Evolutionary conservation across 441 rosid species (phyloP).

Genomic region (Flueggea neowawraea): DNA sequence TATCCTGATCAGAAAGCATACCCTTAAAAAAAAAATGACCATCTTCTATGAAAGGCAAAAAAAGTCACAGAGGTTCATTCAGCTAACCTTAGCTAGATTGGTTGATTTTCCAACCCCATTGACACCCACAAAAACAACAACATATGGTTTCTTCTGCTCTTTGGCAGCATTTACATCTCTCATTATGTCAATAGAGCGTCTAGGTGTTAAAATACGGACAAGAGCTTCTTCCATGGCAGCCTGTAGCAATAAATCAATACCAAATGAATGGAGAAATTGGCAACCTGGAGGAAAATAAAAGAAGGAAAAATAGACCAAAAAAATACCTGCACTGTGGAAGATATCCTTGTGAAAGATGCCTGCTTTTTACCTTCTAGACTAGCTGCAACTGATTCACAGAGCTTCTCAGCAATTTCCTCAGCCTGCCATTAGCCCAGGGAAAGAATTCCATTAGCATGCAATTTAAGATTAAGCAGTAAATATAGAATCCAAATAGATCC

Average conservation of each 20-base stretch:
- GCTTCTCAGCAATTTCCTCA: conserved; percentile 97
- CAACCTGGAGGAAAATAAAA: neutral
- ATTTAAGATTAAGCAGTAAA: neutral
- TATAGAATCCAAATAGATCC: neutral
- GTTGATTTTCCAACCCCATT: conserved; percentile 99
- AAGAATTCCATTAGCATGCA: conserved; percentile 4
- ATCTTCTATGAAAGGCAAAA: too few species aligned
- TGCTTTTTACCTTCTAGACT: conserved; percentile 97
- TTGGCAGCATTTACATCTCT: conserved; percentile 91
- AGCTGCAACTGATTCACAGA: conserved; percentile 92
- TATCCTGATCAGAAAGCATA: neutral
- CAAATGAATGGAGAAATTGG: neutral
- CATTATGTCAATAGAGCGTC: conserved; percentile 90
- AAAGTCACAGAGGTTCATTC: neutral
- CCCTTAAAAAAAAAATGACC: neutral
- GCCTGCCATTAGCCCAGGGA: conserved; percentile 49
- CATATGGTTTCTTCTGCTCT: conserved; percentile 90
- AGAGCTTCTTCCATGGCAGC: conserved; percentile 98
- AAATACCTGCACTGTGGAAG: conserved; percentile 88
- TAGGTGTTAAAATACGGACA: conserved; percentile 93
- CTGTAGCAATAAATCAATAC: conserved; percentile 32
- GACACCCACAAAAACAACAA: conserved; percentile 95
- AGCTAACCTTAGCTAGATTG: conserved; percentile 78
- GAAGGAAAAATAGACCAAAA: neutral
- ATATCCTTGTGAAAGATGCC: conserved; percentile 94